Percentiles rank a stretch among this genome's conserved stretches.
These are phyloP conservation scores for Cyclotella cryptica DNA, from an alignment of 108 stramenopile species.

Conservation along the genomic window DNA sequence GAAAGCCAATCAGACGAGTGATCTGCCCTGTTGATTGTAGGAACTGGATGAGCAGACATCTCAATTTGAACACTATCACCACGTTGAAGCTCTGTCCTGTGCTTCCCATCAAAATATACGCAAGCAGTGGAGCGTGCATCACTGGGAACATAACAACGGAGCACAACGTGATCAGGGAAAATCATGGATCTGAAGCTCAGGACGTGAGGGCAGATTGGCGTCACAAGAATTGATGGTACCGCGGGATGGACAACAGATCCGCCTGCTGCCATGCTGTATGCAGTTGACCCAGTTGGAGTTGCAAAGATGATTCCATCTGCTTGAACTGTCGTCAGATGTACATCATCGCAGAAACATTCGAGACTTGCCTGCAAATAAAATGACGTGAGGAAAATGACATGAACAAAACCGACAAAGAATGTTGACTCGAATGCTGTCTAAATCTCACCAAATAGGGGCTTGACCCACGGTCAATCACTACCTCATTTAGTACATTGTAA, in stretches of 20 bases:
- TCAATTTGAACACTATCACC: constrained; percentile 92
- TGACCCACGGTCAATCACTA: constrained; percentile 93
- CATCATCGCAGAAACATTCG: constrained; percentile 93
- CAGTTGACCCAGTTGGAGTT: constrained; percentile 97
- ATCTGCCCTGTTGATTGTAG: constrained; percentile 85
- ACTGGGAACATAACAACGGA: constrained; percentile 85
- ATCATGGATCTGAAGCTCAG: constrained; percentile 95
- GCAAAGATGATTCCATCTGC: constrained; percentile 97
- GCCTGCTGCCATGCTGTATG: constrained; percentile 96
- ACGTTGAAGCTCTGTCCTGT: constrained; percentile 79
- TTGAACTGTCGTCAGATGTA: constrained; percentile 94
- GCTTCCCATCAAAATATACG: constrained; percentile 95
- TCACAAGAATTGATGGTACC: constrained; percentile 93
- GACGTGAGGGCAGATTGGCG: constrained; percentile 97
- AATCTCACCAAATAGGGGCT: constrained; percentile 76
- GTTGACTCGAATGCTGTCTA: not conserved
- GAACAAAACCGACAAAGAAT: not conserved
- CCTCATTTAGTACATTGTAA: constrained; percentile 95
- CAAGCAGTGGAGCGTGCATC: constrained; percentile 90
- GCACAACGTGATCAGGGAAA: constrained; percentile 93
- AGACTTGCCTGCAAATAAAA: constrained; percentile 58
- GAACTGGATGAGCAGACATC: constrained; percentile 91
- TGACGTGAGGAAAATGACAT: not conserved
- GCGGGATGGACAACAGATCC: constrained; percentile 98
- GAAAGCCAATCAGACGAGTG: constrained; percentile 91